phyloP scores from a whole-genome alignment of 2,329 filamentous ascomycete species.

The Penicillium sclerotigenum region DNA sequence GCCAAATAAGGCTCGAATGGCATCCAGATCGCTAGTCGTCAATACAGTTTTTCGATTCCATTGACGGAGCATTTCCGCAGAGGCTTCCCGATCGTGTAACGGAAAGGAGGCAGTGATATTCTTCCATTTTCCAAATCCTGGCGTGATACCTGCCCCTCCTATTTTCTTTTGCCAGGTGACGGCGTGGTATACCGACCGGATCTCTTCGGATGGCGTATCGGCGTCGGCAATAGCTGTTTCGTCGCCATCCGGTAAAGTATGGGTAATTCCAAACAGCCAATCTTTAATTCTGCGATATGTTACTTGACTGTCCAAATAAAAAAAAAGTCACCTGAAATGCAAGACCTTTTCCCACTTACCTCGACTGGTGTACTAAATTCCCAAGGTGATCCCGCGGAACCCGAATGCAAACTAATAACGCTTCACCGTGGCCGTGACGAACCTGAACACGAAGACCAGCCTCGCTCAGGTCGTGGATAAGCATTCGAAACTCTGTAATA shows the following conservation, averaged over 20 bases:
- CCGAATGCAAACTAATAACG: slow-evolving; percentile 78
- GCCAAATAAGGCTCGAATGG: slow-evolving; percentile 73
- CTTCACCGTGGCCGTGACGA: slow-evolving; percentile 70
- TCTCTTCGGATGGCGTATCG: slow-evolving; percentile 80
- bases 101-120: slow-evolving; percentile 75
- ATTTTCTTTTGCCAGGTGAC: slow-evolving; percentile 70
- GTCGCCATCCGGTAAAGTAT: slow-evolving; percentile 71
- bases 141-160: slow-evolving; percentile 74
- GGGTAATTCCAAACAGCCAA: slow-evolving; percentile 86
- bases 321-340: neutral
- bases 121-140: slow-evolving; percentile 67
- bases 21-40: slow-evolving; percentile 66
- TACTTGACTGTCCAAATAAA: neutral
- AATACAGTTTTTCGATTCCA: slow-evolving; percentile 65
- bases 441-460: slow-evolving; percentile 88
- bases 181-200: slow-evolving; percentile 82
- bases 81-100: slow-evolving; percentile 72
- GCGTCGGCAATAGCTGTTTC: slow-evolving; percentile 70
- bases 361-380: slow-evolving; percentile 78
- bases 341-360: slow-evolving; percentile 42
- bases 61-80: slow-evolving; percentile 70
- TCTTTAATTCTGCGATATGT: slow-evolving; percentile 67
- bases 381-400: slow-evolving; percentile 73
- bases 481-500: slow-evolving; percentile 70
- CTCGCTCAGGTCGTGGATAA: slow-evolving; percentile 69